Conservation (phyloP, 2,329 filamentous ascomycete species). For the Colletotrichum orchidophilum region DNA sequence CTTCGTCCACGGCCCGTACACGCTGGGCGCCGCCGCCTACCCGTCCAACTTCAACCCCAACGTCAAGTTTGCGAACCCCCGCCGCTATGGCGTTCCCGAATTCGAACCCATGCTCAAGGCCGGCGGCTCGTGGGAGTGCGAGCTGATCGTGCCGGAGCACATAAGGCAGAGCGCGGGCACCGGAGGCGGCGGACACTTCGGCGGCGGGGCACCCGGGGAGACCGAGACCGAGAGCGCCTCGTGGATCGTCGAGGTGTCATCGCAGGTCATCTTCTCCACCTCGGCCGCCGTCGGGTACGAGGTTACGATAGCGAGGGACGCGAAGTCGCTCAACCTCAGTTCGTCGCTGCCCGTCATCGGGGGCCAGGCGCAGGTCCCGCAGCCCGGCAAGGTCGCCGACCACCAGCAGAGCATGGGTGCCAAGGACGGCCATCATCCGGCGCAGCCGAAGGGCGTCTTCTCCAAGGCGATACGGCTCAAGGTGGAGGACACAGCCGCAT, state of each 20-base stretch:
- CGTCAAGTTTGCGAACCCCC: constrained; percentile 74
- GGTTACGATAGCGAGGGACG: constrained; percentile 84
- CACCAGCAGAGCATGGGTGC: constrained; percentile 72
- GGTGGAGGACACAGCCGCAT: constrained; percentile 85
- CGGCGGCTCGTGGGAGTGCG: constrained; percentile 85
- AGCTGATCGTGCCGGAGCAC: constrained; percentile 81
- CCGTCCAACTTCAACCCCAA: constrained; percentile 87
- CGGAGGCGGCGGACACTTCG: constrained; percentile 56
- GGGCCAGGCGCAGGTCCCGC: constrained; percentile 58
- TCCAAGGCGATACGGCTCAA: constrained; percentile 81
- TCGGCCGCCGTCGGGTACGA: constrained; percentile 91
- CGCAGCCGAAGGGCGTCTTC: constrained; percentile 80
- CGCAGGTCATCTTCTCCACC: constrained; percentile 92
- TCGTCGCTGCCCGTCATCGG: constrained; percentile 56
- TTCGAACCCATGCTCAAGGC: constrained; percentile 98
- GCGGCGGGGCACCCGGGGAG: constrained; percentile 46
- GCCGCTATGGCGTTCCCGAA: constrained; percentile 80
- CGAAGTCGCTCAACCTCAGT: constrained; percentile 79
- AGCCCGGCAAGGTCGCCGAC: constrained; percentile 79
- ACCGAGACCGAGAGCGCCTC: constrained; percentile 69
- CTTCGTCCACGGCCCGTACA: constrained; percentile 96
- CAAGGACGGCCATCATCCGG: constrained; percentile 67
- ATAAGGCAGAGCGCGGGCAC: constrained; percentile 72
- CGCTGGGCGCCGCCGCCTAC: constrained; percentile 86
- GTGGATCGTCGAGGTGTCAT: constrained; percentile 92